phyloP scores from a whole-genome alignment of 192 early-diverging fungal species.

The Paraglomus occultum region DNA sequence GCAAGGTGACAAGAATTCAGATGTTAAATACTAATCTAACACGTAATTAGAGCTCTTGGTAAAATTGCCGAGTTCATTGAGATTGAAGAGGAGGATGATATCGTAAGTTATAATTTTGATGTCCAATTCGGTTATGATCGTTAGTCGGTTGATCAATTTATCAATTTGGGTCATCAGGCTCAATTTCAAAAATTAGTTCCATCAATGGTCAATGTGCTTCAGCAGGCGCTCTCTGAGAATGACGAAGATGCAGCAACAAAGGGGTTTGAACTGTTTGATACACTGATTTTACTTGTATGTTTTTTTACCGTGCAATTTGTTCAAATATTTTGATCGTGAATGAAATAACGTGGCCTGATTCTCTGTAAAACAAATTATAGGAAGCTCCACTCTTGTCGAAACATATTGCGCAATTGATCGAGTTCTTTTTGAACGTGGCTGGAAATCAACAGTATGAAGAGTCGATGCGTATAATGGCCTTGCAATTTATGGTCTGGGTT shows the following conservation, averaged over 20 bases:
- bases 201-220: conserved; percentile 80
- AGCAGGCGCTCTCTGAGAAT: conserved; percentile 66
- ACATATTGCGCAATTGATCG: conserved; percentile 76
- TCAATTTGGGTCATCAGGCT: neutral
- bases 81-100: conserved; percentile 59
- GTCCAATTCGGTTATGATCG: neutral
- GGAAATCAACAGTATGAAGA: conserved; percentile 67
- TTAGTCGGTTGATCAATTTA: neutral
- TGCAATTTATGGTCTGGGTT: conserved; percentile 80
- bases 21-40: conserved; percentile 7
- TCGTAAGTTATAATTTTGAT: conserved; percentile 45
- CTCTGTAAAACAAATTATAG: conserved; percentile 26
- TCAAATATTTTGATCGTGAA: neutral
- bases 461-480: conserved; percentile 69
- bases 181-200: conserved; percentile 73
- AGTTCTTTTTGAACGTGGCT: conserved; percentile 76
- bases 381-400: conserved; percentile 79
- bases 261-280: conserved; percentile 88
- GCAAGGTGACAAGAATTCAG: conserved; percentile 1
- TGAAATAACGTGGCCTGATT: neutral
- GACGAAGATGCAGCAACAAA: conserved; percentile 77
- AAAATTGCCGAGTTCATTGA: conserved; percentile 84
- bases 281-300: conserved; percentile 64
- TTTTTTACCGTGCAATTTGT: neutral
- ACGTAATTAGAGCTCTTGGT: conserved; percentile 54